Percentiles rank a stretch among this genome's conserved stretches.
These are phyloP conservation scores for Exserohilum turcica DNA, from an alignment of 2,329 filamentous ascomycete genomes.

Conservation along the genomic window DNA sequence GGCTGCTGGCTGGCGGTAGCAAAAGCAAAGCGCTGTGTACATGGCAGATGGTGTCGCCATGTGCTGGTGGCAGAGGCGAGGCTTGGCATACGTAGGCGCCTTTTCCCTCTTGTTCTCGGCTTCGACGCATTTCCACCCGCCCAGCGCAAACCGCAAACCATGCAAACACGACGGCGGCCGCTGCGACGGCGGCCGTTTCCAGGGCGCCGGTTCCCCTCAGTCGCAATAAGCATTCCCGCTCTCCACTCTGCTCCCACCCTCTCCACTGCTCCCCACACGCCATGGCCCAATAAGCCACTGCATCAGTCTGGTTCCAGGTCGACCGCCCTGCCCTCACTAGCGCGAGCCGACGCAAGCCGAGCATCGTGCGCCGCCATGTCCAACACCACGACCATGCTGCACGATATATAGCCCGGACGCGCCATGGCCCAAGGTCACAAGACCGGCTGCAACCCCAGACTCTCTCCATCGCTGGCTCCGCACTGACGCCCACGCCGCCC, in stretches of 20 bases:
- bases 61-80: not conserved
- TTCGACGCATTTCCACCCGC: not conserved
- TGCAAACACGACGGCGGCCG: not conserved
- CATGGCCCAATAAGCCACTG: constrained; percentile 16
- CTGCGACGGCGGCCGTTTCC: not conserved
- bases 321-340: constrained; percentile 16
- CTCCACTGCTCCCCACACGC: too few relatives aligned
- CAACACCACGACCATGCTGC: constrained; percentile 12
- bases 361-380: constrained; percentile 24
- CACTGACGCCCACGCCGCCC: constrained; percentile 3
- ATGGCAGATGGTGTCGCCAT: too few relatives aligned
- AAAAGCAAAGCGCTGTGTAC: constrained; percentile 8
- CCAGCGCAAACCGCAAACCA: not conserved
- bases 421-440: constrained; percentile 18
- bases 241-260: too few relatives aligned
- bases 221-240: not conserved
- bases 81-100: constrained; percentile 1
- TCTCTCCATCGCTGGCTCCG: not conserved
- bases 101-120: not conserved
- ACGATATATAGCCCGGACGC: constrained; percentile 33
- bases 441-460: constrained; percentile 2
- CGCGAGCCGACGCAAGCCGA: constrained; percentile 39
- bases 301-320: constrained; percentile 20
- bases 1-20: not conserved
- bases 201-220: not conserved